Evolutionary conservation across 177 flowering plant genomes (phyloP).

Genomic region (Telopea speciosissima): DNA sequence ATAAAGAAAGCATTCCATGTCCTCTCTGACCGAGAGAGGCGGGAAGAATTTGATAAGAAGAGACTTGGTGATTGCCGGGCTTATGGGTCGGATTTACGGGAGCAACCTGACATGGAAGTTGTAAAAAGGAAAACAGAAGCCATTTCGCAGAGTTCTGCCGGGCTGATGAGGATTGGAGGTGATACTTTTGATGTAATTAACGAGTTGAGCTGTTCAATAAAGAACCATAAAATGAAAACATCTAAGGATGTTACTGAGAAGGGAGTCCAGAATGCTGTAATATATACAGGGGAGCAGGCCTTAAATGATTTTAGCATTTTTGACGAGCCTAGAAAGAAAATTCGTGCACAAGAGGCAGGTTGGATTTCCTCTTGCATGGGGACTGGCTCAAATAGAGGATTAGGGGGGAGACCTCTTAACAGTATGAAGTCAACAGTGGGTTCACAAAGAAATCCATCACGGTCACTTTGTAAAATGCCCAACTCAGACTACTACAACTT

Average conservation of each 20-base stretch:
- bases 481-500: not conserved
- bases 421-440: not conserved
- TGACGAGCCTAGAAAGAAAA: not conserved
- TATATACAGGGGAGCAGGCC: not conserved
- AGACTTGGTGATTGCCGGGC: not conserved
- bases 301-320: not conserved
- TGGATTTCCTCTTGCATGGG: not conserved
- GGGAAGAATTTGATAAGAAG: not conserved
- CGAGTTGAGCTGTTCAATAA: not conserved
- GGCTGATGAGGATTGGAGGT: not conserved
- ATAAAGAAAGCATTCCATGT: not conserved
- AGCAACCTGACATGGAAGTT: not conserved
- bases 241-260: not conserved
- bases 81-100: not conserved
- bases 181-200: not conserved
- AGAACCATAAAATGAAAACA: not conserved
- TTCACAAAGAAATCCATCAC: not conserved
- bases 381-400: not conserved
- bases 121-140: not conserved
- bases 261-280: not conserved
- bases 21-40: not conserved
- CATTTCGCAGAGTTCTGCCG: conserved; percentile 2
- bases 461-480: not conserved
- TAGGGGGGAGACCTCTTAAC: not conserved
- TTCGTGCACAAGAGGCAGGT: not conserved